These are phyloP conservation scores for Ophiostoma ips DNA, from an alignment of 2,329 filamentous ascomycete species.

Conservation along the genomic window DNA sequence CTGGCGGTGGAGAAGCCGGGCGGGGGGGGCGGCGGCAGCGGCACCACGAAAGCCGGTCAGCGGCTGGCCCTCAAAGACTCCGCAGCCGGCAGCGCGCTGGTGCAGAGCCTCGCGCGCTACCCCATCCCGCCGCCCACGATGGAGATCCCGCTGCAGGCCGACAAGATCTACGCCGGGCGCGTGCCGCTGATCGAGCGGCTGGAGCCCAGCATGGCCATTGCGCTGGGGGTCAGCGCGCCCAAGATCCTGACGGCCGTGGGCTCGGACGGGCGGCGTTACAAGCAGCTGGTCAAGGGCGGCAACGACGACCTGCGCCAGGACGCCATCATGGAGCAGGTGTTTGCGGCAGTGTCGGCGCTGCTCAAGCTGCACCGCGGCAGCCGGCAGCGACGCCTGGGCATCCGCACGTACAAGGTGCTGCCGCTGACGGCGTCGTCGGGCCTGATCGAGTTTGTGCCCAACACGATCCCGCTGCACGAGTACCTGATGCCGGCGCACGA, in stretches of 20 bases:
- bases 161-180: slow-evolving; percentile 55
- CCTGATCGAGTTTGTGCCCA: slow-evolving; percentile 91
- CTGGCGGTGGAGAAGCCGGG: slow-evolving; percentile 53
- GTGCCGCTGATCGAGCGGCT: slow-evolving; percentile 64
- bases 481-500: slow-evolving; percentile 86
- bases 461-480: slow-evolving; percentile 84
- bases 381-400: slow-evolving; percentile 73
- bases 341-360: slow-evolving; percentile 84
- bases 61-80: slow-evolving; percentile 46
- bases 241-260: slow-evolving; percentile 80
- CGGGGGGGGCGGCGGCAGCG: too few species aligned
- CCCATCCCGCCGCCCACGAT: slow-evolving; percentile 80
- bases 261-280: slow-evolving; percentile 66
- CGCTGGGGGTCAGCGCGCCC: slow-evolving; percentile 78
- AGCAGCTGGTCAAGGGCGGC: slow-evolving; percentile 87
- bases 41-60: slow-evolving; percentile 52
- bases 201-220: slow-evolving; percentile 65
- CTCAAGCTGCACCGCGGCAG: slow-evolving; percentile 76
- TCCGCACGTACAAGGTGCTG: slow-evolving; percentile 93
- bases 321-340: slow-evolving; percentile 98
- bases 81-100: slow-evolving; percentile 45
- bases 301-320: slow-evolving; percentile 95
- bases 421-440: slow-evolving; percentile 75
- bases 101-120: slow-evolving; percentile 47
- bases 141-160: slow-evolving; percentile 59